Percentiles rank a stretch among this genome's conserved stretches.
These are phyloP conservation scores for Stephania cephalantha DNA, from an alignment of 164 flowering plant genomes.

Conservation along the genomic window DNA sequence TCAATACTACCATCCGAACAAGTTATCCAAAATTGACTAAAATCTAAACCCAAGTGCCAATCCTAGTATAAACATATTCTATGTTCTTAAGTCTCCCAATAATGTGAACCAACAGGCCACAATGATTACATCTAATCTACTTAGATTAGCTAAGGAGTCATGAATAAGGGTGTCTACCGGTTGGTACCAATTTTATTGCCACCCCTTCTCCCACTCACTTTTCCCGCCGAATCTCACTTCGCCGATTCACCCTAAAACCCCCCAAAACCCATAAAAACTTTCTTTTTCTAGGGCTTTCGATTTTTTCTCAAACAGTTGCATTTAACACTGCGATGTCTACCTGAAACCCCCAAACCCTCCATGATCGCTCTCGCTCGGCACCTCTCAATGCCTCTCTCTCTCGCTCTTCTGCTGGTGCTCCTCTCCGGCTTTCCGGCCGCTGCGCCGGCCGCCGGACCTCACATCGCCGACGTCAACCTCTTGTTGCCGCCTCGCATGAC, in stretches of 20 bases:
- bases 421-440: constrained; percentile 18
- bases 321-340: background rate
- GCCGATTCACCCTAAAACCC: background rate
- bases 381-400: background rate
- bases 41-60: too few species aligned
- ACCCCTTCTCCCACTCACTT: background rate
- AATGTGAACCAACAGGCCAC: too few species aligned
- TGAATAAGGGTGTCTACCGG: too few species aligned
- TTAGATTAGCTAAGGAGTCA: too few species aligned
- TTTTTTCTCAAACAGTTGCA: too few species aligned
- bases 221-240: constrained; percentile 9
- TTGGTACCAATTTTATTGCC: too few species aligned
- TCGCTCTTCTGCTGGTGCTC: background rate
- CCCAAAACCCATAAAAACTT: background rate
- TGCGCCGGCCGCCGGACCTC: constrained; percentile 58
- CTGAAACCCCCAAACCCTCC: background rate
- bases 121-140: too few species aligned
- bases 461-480: constrained; percentile 81
- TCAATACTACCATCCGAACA: too few species aligned
- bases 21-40: too few species aligned
- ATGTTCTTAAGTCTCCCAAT: too few species aligned
- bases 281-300: constrained; percentile 4
- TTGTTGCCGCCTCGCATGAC: constrained; percentile 89
- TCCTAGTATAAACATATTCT: too few species aligned
- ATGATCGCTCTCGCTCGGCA: background rate